Percentiles rank a stretch among this genome's conserved stretches.
Conservation (phyloP, 2,329 filamentous ascomycete species). For the Trichoderma lentiforme region DNA sequence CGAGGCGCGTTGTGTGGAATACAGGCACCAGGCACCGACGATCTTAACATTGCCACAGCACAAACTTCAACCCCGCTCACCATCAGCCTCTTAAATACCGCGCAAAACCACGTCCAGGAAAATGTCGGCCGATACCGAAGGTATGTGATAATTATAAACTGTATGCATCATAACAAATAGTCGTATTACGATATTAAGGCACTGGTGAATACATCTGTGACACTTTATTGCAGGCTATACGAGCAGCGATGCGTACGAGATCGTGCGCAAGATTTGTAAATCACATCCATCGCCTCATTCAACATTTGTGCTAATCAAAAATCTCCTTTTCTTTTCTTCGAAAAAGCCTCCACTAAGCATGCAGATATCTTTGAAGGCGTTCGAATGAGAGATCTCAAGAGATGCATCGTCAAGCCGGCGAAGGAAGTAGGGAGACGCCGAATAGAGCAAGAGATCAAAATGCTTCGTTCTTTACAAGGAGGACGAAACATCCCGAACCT, state of each 20-base stretch:
- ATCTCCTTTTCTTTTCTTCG: neutral
- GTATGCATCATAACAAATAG: neutral
- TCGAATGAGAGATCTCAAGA: conserved; percentile 99
- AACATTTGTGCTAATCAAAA: conserved; percentile 24
- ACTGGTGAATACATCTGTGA: neutral
- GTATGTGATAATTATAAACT: neutral
- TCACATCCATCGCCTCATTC: neutral
- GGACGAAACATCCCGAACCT: conserved; percentile 95
- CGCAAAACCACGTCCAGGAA: neutral
- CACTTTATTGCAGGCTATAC: neutral
- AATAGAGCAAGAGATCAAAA: conserved; percentile 99
- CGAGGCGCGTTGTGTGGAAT: neutral
- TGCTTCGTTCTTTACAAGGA: conserved; percentile 92
- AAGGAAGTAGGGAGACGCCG: conserved; percentile 99
- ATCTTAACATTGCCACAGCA: neutral
- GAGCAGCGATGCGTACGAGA: conserved; percentile 84
- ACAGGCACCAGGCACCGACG: neutral
- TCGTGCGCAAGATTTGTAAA: conserved; percentile 94
- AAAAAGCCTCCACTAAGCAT: conserved; percentile 88
- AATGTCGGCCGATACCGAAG: neutral
- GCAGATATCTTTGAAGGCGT: conserved; percentile 99
- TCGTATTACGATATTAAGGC: neutral
- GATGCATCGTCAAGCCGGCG: conserved; percentile 99
- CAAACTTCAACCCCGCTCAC: neutral
- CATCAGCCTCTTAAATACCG: neutral